A percentile compares a stretch with the other conserved stretches of the same genome.
These are phyloP conservation scores for Leishmania amazonensis DNA, from an alignment of 208 protist species.

Conservation along the genomic window DNA sequence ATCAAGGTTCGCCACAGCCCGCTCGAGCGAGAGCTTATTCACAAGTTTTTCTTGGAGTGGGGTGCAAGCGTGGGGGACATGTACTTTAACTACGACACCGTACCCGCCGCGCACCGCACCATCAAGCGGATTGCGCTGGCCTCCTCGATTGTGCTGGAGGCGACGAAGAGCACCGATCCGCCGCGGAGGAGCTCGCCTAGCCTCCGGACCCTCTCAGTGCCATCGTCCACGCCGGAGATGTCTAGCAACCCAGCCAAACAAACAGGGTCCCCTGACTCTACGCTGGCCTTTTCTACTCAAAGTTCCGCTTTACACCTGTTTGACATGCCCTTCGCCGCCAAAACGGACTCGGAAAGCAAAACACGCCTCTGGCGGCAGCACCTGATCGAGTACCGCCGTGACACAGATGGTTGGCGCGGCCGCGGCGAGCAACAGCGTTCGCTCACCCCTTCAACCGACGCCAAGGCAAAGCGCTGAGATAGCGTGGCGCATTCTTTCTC, in stretches of 20 bases:
- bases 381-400: conserved; percentile 19
- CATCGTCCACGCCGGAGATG: conserved; percentile 27
- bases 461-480: not conserved
- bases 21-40: conserved; percentile 69
- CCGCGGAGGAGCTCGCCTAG: not conserved
- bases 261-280: not conserved
- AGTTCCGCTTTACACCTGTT: not conserved
- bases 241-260: conserved; percentile 8
- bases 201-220: conserved; percentile 1
- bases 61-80: conserved; percentile 57
- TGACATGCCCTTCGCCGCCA: not conserved
- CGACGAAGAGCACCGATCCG: conserved; percentile 14
- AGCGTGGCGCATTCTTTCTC: not conserved
- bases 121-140: conserved; percentile 68
- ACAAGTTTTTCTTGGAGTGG: conserved; percentile 78
- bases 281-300: not conserved
- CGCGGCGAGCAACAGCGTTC: not conserved
- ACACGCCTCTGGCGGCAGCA: conserved; percentile 28
- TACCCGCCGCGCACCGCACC: conserved; percentile 50
- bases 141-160: conserved; percentile 56
- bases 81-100: conserved; percentile 74
- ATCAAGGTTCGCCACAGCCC: conserved; percentile 72
- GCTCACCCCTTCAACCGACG: not conserved
- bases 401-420: conserved; percentile 1
- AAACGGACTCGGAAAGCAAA: conserved; percentile 18